phyloP scores from a whole-genome alignment of 345 rosid genomes.

The Viola odorata region DNA sequence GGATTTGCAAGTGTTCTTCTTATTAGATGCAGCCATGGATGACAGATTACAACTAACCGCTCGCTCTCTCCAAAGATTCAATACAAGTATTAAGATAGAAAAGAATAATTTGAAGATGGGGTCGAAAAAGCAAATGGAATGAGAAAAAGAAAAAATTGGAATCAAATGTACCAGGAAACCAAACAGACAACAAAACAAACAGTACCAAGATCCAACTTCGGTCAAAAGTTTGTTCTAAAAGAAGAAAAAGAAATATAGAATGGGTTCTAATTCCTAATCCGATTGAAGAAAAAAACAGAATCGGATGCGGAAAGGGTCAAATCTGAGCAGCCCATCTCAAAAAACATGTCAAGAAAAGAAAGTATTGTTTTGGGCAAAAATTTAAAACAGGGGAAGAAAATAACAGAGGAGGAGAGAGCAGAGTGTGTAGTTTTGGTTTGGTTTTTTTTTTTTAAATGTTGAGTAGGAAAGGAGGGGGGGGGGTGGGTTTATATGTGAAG shows the following conservation, averaged over 20 bases:
- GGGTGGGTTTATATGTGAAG: slow-evolving; percentile 22
- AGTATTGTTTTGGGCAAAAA: not conserved
- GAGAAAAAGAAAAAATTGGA: slow-evolving; percentile 11
- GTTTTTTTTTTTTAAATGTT: not conserved
- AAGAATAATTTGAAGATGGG: slow-evolving; percentile 16
- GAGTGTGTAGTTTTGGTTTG: not conserved
- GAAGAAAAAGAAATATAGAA: slow-evolving; percentile 19
- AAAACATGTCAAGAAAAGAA: not conserved
- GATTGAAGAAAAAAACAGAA: slow-evolving; percentile 35
- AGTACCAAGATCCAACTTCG: slow-evolving; percentile 27
- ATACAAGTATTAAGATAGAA: not conserved
- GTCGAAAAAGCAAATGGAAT: slow-evolving; percentile 5
- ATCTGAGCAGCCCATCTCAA: slow-evolving; percentile 27
- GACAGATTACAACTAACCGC: not conserved
- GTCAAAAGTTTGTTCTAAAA: slow-evolving; percentile 20
- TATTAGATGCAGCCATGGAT: slow-evolving; percentile 41
- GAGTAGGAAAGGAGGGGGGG: slow-evolving; percentile 11
- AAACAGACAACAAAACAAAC: slow-evolving; percentile 2
- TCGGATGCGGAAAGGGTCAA: slow-evolving; percentile 35
- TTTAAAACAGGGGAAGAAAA: not conserved
- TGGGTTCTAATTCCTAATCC: slow-evolving; percentile 29
- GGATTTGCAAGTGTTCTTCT: slow-evolving; percentile 42
- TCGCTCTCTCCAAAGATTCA: slow-evolving; percentile 30
- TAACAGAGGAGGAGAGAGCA: slow-evolving; percentile 11
- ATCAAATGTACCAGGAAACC: slow-evolving; percentile 20